These are phyloP conservation scores for Rhynchospora pubera DNA, from an alignment of 176 grass and related monocot genomes.

Conservation along the genomic window DNA sequence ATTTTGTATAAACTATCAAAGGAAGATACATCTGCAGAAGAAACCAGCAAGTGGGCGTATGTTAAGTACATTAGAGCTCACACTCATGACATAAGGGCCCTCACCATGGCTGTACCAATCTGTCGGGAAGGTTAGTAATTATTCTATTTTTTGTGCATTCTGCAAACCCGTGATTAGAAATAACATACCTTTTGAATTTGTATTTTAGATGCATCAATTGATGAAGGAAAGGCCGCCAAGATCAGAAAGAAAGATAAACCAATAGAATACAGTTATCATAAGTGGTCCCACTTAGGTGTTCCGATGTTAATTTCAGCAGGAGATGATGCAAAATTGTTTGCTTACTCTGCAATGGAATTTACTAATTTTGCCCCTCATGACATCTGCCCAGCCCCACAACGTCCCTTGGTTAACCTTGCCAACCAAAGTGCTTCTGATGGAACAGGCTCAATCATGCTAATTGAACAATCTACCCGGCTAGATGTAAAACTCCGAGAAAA, in stretches of 20 bases:
- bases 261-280: slow-evolving; percentile 69
- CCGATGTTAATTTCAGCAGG: slow-evolving; percentile 96
- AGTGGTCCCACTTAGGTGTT: slow-evolving; percentile 91
- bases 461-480: slow-evolving; percentile 54
- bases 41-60: slow-evolving; percentile 64
- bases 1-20: slow-evolving; percentile 73
- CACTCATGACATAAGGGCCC: slow-evolving; percentile 87
- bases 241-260: slow-evolving; percentile 44
- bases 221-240: slow-evolving; percentile 52
- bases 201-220: slow-evolving; percentile 48
- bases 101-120: slow-evolving; percentile 77
- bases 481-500: slow-evolving; percentile 61
- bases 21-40: slow-evolving; percentile 34
- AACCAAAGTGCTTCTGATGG: slow-evolving; percentile 27
- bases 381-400: slow-evolving; percentile 89
- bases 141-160: slow-evolving; percentile 25
- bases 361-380: slow-evolving; percentile 86
- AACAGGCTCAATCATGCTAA: slow-evolving; percentile 53
- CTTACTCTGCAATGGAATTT: slow-evolving; percentile 90
- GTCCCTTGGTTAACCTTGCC: slow-evolving; percentile 56
- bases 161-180: background rate
- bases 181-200: slow-evolving; percentile 4
- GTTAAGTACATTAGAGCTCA: slow-evolving; percentile 64
- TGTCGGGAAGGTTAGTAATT: slow-evolving; percentile 65
- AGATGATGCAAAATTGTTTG: slow-evolving; percentile 83